A percentile compares a stretch with the other conserved stretches of the same genome.
Conservation (phyloP, 1,284 basidiomycete genomes). For the Macrocybe sp. region DNA sequence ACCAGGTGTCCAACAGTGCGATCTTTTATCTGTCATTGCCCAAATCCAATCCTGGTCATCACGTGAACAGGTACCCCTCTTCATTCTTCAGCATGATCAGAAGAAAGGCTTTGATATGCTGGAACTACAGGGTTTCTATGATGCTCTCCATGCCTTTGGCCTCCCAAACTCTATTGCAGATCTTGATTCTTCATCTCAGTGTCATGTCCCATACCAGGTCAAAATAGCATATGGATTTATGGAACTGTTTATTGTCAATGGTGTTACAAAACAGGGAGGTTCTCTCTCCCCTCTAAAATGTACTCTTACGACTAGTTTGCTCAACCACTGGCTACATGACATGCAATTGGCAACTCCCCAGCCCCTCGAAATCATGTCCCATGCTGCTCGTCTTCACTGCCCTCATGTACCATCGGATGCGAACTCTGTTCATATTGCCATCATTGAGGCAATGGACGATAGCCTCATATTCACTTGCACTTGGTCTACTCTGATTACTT, state of each 20-base stretch:
- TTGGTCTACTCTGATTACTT: constrained; percentile 4
- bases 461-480: constrained; percentile 12
- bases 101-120: constrained; percentile 29
- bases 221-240: not conserved
- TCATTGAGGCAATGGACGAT: constrained; percentile 25
- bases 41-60: constrained; percentile 19
- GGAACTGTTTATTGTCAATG: not conserved
- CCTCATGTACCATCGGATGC: no score
- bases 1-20: constrained; percentile 24
- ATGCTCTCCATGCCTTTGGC: no score
- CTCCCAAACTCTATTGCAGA: not conserved
- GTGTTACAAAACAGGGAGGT: not conserved
- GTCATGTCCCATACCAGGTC: not conserved
- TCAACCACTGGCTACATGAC: not conserved
- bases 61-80: constrained; percentile 18
- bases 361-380: no score
- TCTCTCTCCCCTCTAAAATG: not conserved
- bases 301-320: not conserved
- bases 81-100: constrained; percentile 19
- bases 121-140: constrained; percentile 25
- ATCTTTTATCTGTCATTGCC: constrained; percentile 24
- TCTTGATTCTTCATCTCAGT: not conserved
- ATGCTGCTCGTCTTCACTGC: not conserved
- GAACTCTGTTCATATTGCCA: constrained; percentile 5
- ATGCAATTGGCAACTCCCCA: not conserved